Percentiles rank a stretch among this genome's conserved stretches.
These are phyloP conservation scores for Lagenidium giganteum DNA, from an alignment of 352 stramenopile genomes.

Conservation along the genomic window DNA sequence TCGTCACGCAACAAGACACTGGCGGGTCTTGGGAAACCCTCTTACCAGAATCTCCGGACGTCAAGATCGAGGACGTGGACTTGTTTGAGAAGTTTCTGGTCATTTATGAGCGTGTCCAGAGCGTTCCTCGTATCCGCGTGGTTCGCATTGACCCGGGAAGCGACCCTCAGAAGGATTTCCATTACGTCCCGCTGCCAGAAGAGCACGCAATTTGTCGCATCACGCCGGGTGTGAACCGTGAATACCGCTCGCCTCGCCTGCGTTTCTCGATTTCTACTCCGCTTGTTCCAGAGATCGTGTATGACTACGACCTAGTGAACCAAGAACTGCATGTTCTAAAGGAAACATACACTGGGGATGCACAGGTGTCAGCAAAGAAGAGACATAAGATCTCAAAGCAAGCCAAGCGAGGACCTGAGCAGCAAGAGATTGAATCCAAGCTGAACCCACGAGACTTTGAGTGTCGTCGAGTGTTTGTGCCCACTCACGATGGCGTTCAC, in stretches of 20 bases:
- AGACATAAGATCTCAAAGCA: conserved; percentile 12
- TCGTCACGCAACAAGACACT: conserved; percentile 25
- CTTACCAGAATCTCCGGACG: conserved; percentile 42
- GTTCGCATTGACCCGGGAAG: conserved; percentile 40
- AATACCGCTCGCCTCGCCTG: conserved; percentile 47
- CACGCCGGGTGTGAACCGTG: conserved; percentile 77
- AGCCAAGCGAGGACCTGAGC: not conserved
- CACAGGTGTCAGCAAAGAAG: no score
- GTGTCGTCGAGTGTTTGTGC: conserved; percentile 17
- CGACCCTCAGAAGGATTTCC: conserved; percentile 6
- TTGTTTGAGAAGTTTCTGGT: conserved; percentile 77
- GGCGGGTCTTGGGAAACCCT: conserved; percentile 60
- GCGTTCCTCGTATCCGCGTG: conserved; percentile 71
- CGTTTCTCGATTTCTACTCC: conserved; percentile 74
- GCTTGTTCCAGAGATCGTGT: conserved; percentile 71
- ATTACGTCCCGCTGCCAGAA: conserved; percentile 54
- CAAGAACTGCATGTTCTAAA: conserved; percentile 45
- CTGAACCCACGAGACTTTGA: conserved; percentile 10
- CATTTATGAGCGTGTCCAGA: conserved; percentile 73
- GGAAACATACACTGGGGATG: conserved; percentile 21
- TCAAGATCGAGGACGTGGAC: conserved; percentile 89
- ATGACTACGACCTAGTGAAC: conserved; percentile 66
- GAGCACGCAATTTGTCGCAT: conserved; percentile 54
- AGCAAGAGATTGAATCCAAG: not conserved
- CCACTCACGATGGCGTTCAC: conserved; percentile 19